phyloP scores from a whole-genome alignment of 306 rosid species.

The Cucumis hystrix region DNA sequence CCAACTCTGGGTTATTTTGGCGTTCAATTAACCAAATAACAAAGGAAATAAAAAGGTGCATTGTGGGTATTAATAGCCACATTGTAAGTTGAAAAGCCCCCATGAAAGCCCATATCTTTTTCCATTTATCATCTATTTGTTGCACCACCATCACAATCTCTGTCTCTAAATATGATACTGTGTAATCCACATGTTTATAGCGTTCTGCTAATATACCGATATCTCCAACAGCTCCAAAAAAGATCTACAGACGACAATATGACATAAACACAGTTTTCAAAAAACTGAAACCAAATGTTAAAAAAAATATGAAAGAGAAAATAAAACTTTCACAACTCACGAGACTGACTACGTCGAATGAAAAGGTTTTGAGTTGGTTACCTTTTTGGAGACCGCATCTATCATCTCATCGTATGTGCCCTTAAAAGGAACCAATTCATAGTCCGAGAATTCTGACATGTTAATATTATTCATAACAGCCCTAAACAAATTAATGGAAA shows the following conservation, averaged over 20 bases:
- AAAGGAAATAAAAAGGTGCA: slow-evolving; percentile 33
- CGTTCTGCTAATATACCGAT: slow-evolving; percentile 24
- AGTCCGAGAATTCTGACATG: slow-evolving; percentile 14
- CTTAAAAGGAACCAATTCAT: slow-evolving; percentile 17
- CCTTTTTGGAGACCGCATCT: slow-evolving; percentile 33
- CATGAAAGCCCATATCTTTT: slow-evolving; percentile 26
- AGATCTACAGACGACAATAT: slow-evolving; percentile 5
- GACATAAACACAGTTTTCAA: no score
- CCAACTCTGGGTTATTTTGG: slow-evolving; percentile 21
- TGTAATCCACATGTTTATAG: slow-evolving; percentile 22
- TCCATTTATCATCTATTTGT: slow-evolving; percentile 14
- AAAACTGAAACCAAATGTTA: no score
- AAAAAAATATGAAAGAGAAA: no score
- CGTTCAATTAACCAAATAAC: slow-evolving; percentile 44
- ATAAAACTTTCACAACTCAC: no score
- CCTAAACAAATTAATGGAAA: slow-evolving; percentile 36
- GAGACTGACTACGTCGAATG: no score
- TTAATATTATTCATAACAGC: slow-evolving; percentile 9
- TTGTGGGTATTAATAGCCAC: slow-evolving; percentile 32
- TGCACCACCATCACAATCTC: slow-evolving; percentile 34
- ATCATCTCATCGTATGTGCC: slow-evolving; percentile 41
- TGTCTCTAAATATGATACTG: slow-evolving; percentile 36
- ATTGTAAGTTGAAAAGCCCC: slow-evolving; percentile 22
- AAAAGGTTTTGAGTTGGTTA: background rate
- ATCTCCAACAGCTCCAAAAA: slow-evolving; percentile 53